Base-by-base conservation (phyloP, 768 basidiomycete genomes). In the Trametes maxima region DNA sequence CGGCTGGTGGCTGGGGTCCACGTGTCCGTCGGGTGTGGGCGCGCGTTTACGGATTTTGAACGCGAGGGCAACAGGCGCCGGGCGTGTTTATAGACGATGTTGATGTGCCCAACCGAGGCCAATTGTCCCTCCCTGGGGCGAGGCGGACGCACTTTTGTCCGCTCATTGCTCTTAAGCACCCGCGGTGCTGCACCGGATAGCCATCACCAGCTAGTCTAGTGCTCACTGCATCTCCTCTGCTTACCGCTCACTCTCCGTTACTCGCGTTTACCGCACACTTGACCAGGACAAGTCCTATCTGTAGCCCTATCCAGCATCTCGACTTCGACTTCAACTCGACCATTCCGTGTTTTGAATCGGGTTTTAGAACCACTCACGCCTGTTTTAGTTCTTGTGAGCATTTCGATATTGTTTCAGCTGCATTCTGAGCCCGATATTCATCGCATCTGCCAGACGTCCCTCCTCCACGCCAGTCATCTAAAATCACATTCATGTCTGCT, bases 151-250 rank as follows among this genome's bases (percentile, higher is more conserved):
- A 67, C 66, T 70, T 68, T 69, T 71, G 70, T 71, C 65, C 61
- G 42, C 52, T 54, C 51, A 35, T 44, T 53, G 58, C 55, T 60
- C 63, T 61, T 65, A 68, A 69, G 65, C 59, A 61, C 58, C 60
- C 49, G 42, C 59, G 40, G 52, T 40, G 33, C 44, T 43, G 17
- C 11, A 37, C 51, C 21, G 52, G 58, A 50, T 48, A 51, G 48
- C 54, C 63, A 68, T 37, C 69, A 68, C 66, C 65, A 70, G 69
- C 69, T 67, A 68, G 67, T 65, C 69, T 70, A 54, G 65, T 67
- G 69, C 60, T 63, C 68, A 28, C 62, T 52, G 40, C 60, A 36
- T 48, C 25, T 33, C 28, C 28, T 33, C 61, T 63, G 40, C 61
- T 42, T 14, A 19, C 44, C 24, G 37, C 57, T 51, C 37, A 33